Evolutionary conservation across 1,284 basidiomycete species (phyloP), one percentile per base, ranked within the genome.

Genomic region (Athelia psychrophila): DNA sequence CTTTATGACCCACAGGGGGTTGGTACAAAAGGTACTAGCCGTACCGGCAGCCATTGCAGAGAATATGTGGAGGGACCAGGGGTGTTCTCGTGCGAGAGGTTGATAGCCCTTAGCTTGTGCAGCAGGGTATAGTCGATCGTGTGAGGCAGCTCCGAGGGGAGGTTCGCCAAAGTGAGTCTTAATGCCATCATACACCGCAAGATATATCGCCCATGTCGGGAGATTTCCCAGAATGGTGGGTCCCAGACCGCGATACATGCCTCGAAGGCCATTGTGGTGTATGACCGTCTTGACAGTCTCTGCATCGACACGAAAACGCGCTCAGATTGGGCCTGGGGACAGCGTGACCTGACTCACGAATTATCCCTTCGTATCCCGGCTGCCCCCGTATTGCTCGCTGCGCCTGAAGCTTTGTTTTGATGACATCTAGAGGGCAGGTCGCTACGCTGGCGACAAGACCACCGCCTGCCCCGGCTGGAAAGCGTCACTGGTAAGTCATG

Each of bases 191-290:
- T 97, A 97, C 18, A 98, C 92, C n/a, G 93, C 86, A 68, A 98
- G 98, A 70, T 97, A 98, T 60, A 98, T 98, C 23, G 93, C 95
- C 95, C 95, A 97, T 9, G 95, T 98, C 22, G 95, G 95, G 36
- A 98, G 81, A 71, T 98, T 97, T 6, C 95, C 95, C 4, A 95
- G 80, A 54, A 98, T 82, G 13, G 95, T 98, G n/a, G 95, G 95
- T 9, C 95, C 95, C 23, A 98, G 79, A 13, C 95, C 95, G 40
- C 95, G 84, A 72, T 98, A 98, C 56, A 97, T 77, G 13, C 95
- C 95, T 48, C 87, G 82, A 50, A 95, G 61, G 8, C 95, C 95
- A 57, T 91, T 84, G 56, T 88, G 79, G 57, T 71, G 69, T 62
- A 90, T 73, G 60, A 96, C 91, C 36, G 77, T 76, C 63, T 80